phyloP scores from a whole-genome alignment of 108 stramenopile species.

The Skeletonema costatum region DNA sequence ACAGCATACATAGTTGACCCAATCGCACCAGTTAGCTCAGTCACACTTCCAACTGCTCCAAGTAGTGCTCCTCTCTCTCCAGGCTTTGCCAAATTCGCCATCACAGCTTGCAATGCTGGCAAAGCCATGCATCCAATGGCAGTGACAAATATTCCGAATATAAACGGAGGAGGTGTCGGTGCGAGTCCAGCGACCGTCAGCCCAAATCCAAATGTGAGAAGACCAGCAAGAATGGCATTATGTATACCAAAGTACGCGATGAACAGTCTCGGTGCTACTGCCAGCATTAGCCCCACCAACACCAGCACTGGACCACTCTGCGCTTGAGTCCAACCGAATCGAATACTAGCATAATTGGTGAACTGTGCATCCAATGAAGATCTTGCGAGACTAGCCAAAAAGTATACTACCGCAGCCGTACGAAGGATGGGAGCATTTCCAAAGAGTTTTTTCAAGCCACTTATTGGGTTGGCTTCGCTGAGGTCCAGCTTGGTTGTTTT shows the following conservation, averaged over 20 bases:
- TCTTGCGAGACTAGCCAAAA: conserved; percentile 16
- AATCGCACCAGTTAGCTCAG: conserved; percentile 20
- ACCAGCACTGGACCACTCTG: conserved; percentile 21
- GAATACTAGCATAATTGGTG: conserved; percentile 13
- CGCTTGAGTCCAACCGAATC: conserved; percentile 28
- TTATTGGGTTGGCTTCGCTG: conserved; percentile 19
- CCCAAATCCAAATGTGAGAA: conserved; percentile 11
- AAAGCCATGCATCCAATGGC: conserved; percentile 13
- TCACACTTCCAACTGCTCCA: conserved; percentile 22
- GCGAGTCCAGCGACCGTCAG: conserved; percentile 16
- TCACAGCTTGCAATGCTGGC: conserved; percentile 13
- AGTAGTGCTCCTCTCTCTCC: conserved; percentile 20
- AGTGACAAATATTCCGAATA: conserved; percentile 16
- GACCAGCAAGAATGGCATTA: conserved; percentile 9
- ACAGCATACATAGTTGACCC: conserved; percentile 22
- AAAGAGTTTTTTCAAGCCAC: conserved; percentile 14
- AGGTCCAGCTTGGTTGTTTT: background rate
- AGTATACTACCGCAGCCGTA: conserved; percentile 5
- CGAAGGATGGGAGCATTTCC: conserved; percentile 19
- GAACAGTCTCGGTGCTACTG: conserved; percentile 20
- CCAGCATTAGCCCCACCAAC: conserved; percentile 13
- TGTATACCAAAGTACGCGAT: conserved; percentile 14
- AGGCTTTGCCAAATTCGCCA: conserved; percentile 9
- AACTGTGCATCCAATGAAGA: conserved; percentile 23
- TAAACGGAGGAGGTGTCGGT: conserved; percentile 5